These are phyloP conservation scores for Helenozyma baotianmanensis DNA, from an alignment of 805 yeast genomes.

Conservation along the genomic window DNA sequence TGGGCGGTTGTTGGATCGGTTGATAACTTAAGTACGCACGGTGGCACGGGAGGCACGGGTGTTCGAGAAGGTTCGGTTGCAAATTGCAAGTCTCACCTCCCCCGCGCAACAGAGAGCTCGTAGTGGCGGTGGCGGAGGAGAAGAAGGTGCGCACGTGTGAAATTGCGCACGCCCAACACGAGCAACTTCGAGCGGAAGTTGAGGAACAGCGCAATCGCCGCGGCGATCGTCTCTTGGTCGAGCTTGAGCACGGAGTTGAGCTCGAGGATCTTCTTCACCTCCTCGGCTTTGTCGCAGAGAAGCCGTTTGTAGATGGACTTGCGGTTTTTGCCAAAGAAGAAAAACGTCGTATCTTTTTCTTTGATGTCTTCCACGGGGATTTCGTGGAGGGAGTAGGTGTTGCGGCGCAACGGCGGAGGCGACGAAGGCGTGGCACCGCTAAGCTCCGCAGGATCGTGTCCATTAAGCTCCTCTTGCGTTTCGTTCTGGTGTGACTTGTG, in stretches of 20 bases:
- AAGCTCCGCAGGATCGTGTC: no score
- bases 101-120: conserved; percentile 3
- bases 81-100: neutral
- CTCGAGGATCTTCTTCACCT: conserved; percentile 36
- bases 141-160: conserved; percentile 9
- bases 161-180: conserved; percentile 32
- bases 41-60: conserved; percentile 9
- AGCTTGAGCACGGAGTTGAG: conserved; percentile 44
- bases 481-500: neutral
- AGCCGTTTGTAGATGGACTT: conserved; percentile 44
- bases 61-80: conserved; percentile 14
- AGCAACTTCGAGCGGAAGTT: conserved; percentile 44
- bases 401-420: neutral
- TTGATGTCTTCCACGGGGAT: conserved; percentile 6
- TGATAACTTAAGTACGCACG: neutral
- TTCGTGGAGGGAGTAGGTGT: conserved; percentile 5
- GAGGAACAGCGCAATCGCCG: conserved; percentile 56
- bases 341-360: conserved; percentile 19
- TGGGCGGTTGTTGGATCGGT: neutral
- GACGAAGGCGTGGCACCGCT: no score
- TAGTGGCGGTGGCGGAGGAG: conserved; percentile 11
- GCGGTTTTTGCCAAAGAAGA: conserved; percentile 46
- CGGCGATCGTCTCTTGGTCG: conserved; percentile 60
- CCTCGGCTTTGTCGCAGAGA: conserved; percentile 36
- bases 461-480: no score